Evolutionary conservation across 163 green algal genomes (phyloP).

Genomic region (Chlamydomonas reinhardtii): DNA sequence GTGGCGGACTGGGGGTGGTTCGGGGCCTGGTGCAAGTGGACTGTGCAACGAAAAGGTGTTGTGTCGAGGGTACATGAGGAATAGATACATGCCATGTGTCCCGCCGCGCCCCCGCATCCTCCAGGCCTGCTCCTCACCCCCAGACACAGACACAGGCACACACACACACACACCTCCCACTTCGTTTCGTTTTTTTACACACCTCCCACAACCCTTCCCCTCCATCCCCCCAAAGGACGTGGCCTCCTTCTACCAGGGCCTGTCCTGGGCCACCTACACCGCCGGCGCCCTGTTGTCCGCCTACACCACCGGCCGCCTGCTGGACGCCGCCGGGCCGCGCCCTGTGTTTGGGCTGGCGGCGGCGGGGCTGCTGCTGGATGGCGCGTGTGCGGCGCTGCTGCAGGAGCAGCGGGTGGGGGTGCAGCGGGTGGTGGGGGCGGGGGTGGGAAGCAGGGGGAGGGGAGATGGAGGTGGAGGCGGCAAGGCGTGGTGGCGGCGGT

Average conservation of each 20-base stretch:
- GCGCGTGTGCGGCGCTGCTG: not conserved
- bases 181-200: too few relatives aligned
- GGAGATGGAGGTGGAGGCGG: not conserved
- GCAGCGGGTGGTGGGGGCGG: not conserved
- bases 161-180: too few relatives aligned
- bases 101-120: too few relatives aligned
- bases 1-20: too few relatives aligned
- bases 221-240: conserved; percentile 7
- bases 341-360: conserved; percentile 10
- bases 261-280: conserved; percentile 38
- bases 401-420: not conserved
- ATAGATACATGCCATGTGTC: too few relatives aligned
- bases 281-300: conserved; percentile 13
- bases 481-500: not conserved
- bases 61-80: too few relatives aligned
- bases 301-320: conserved; percentile 19
- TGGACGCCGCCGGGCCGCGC: conserved; percentile 12
- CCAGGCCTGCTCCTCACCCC: too few relatives aligned
- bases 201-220: too few relatives aligned
- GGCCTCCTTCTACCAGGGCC: conserved; percentile 18
- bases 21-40: too few relatives aligned
- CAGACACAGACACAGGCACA: too few relatives aligned
- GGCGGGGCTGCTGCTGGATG: conserved; percentile 17
- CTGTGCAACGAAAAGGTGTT: too few relatives aligned
- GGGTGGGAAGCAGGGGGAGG: not conserved